phyloP scores from a whole-genome alignment of 2,329 filamentous ascomycete species.

The Truncatella angustata region DNA sequence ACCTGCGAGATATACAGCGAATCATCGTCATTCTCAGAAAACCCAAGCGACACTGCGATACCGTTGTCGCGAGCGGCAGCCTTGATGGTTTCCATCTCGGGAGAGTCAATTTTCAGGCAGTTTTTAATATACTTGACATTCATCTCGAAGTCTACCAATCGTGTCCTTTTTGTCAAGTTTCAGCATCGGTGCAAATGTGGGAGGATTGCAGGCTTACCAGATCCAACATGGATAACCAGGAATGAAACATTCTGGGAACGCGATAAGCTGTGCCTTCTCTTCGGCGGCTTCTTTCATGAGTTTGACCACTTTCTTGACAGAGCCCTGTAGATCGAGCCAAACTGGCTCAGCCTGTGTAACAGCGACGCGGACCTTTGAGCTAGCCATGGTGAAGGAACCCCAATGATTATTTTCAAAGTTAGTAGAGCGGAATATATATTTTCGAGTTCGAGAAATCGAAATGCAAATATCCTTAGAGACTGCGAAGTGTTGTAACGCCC shows the following conservation, averaged over 20 bases:
- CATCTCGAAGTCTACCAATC: slow-evolving; percentile 28
- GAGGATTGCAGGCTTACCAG: neutral
- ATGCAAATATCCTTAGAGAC: neutral
- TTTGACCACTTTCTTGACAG: slow-evolving; percentile 44
- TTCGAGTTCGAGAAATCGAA: neutral
- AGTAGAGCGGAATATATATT: too few relatives aligned
- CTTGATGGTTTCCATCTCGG: slow-evolving; percentile 36
- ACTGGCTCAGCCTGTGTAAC: slow-evolving; percentile 52
- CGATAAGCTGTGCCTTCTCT: slow-evolving; percentile 46
- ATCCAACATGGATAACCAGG: slow-evolving; percentile 38
- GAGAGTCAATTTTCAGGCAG: slow-evolving; percentile 25
- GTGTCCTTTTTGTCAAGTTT: slow-evolving; percentile 22
- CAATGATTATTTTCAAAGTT: too few relatives aligned
- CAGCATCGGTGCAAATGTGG: neutral
- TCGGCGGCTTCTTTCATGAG: slow-evolving; percentile 48
- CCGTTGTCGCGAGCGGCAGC: slow-evolving; percentile 29
- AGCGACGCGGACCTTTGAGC: slow-evolving; percentile 32
- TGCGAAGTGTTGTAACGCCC: neutral
- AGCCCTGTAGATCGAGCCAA: slow-evolving; percentile 49
- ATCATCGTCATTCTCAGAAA: slow-evolving; percentile 36
- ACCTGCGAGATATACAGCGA: slow-evolving; percentile 45
- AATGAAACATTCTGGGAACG: slow-evolving; percentile 43
- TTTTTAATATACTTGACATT: slow-evolving; percentile 32
- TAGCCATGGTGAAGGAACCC: neutral
- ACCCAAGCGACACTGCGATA: slow-evolving; percentile 44